Base-by-base conservation (phyloP, 192 early-diverging fungal genomes). In the Mortierella claussenii region DNA sequence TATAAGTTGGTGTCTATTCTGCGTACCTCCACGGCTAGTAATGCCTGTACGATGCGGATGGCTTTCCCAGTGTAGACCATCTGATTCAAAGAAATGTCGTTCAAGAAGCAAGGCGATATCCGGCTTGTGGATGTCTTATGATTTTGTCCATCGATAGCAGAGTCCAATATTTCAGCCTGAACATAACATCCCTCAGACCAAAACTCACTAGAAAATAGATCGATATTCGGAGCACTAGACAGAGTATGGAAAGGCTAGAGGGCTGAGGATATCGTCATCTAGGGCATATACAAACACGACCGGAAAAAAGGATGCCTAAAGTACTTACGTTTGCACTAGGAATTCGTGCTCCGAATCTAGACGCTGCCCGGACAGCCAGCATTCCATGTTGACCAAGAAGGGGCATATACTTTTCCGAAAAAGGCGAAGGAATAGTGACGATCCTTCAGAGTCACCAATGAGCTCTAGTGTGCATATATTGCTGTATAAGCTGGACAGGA, bases 41-140 rank as follows among this genome's bases (percentile, higher is more conserved):
- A 34, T 0, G 59, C 36, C n/a, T 60, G 45, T 6, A 44, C 47
- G n/a, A 67, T 67, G 3, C 65, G 73, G 45, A 76, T 51, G 26
- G 73, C 73, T 34, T 76, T 76, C 5, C 73, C 73, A 13, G 65
- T 60, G 5, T 76, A 76, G 3, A 76, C 8, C 9, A 67, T 21
- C 27, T 58, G 65, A 8, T 57, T 40, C 11, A 76, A 31, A 4
- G 64, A 43, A 6, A n/a, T 6, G 0, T 62, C 55, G 9, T 13
- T 21, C 4, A 76, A 17, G 30, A 76, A 76, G 24, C 64, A 61
- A n/a, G 73, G 73, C 6, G 28, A 43, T 5, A 76, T 43, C 18
- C 40, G 24, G 3, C 20, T 34, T 11, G 64, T 55, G 10, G 59
- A 30, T 20, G 55, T 37, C 0, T 31, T 54, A n/a, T 10, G 28